A percentile compares a stretch with the other conserved stretches of the same genome.
These are phyloP conservation scores for Astragalus membranaceus DNA, from an alignment of 306 rosid species.

Conservation along the genomic window DNA sequence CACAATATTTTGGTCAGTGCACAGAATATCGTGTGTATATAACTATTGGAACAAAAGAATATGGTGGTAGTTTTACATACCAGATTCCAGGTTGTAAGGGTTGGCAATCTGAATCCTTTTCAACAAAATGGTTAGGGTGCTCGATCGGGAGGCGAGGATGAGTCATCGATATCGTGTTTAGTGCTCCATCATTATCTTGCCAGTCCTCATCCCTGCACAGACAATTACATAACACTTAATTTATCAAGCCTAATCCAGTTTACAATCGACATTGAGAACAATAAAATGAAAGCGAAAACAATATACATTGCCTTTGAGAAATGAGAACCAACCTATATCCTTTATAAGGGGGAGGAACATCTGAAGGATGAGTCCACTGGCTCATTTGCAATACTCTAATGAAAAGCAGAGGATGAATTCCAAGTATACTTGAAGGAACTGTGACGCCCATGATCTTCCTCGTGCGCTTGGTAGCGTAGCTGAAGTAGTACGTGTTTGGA, in stretches of 20 bases:
- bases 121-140: slow-evolving; percentile 62
- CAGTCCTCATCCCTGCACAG: slow-evolving; percentile 90
- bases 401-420: slow-evolving; percentile 81
- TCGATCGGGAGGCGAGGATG: slow-evolving; percentile 80
- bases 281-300: neutral
- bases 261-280: neutral
- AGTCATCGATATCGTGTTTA: slow-evolving; percentile 93
- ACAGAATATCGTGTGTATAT: too few relatives aligned
- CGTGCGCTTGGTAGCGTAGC: slow-evolving; percentile 91
- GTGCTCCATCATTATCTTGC: slow-evolving; percentile 96
- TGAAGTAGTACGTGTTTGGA: slow-evolving; percentile 84
- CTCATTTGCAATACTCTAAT: slow-evolving; percentile 88
- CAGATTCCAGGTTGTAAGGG: slow-evolving; percentile 81
- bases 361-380: slow-evolving; percentile 87
- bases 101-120: slow-evolving; percentile 74
- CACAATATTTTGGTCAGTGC: slow-evolving; percentile 3
- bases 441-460: slow-evolving; percentile 69
- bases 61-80: slow-evolving; percentile 22
- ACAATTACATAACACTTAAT: neutral
- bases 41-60: too few relatives aligned
- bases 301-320: neutral
- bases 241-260: neutral
- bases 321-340: slow-evolving; percentile 65
- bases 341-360: slow-evolving; percentile 78
- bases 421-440: slow-evolving; percentile 68